phyloP scores from a whole-genome alignment of 176 grass and related monocot species.

The Oryza longistaminata region DNA sequence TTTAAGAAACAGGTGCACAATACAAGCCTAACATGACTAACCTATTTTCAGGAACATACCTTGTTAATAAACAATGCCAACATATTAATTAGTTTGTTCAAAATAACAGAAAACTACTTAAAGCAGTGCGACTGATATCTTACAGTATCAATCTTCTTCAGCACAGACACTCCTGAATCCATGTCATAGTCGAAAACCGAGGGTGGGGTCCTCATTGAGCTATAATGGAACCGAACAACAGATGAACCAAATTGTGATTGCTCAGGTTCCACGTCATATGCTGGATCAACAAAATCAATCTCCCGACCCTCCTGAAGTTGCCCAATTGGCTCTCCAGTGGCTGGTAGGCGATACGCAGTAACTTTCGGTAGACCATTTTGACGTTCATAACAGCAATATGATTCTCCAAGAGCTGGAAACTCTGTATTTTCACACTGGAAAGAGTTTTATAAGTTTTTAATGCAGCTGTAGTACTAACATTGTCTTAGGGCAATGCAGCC shows the following conservation, averaged over 20 bases:
- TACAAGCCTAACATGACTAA: background rate
- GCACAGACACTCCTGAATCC: conserved; percentile 68
- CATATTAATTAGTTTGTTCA: background rate
- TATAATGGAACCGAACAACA: conserved; percentile 75
- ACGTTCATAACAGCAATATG: conserved; percentile 83
- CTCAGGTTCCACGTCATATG: conserved; percentile 58
- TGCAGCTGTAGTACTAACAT: background rate
- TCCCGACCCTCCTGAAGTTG: conserved; percentile 56
- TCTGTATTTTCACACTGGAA: conserved; percentile 88
- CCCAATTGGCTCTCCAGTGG: conserved; percentile 62
- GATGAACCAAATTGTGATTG: conserved; percentile 65
- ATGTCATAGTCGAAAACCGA: conserved; percentile 88
- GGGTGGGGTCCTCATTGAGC: conserved; percentile 71
- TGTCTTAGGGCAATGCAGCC: conserved; percentile 2
- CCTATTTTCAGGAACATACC: background rate
- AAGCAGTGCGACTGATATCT: conserved; percentile 24
- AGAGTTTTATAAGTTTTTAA: conserved; percentile 32
- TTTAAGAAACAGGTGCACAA: conserved; percentile 16
- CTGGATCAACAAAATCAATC: conserved; percentile 78
- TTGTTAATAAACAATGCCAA: background rate
- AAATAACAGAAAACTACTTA: background rate
- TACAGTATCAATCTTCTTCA: conserved; percentile 89
- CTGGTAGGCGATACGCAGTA: conserved; percentile 66
- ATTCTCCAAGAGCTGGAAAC: conserved; percentile 71
- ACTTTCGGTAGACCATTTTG: conserved; percentile 80